phyloP scores from a whole-genome alignment of 352 stramenopile genomes.

The Phytopythium kandeliae region DNA sequence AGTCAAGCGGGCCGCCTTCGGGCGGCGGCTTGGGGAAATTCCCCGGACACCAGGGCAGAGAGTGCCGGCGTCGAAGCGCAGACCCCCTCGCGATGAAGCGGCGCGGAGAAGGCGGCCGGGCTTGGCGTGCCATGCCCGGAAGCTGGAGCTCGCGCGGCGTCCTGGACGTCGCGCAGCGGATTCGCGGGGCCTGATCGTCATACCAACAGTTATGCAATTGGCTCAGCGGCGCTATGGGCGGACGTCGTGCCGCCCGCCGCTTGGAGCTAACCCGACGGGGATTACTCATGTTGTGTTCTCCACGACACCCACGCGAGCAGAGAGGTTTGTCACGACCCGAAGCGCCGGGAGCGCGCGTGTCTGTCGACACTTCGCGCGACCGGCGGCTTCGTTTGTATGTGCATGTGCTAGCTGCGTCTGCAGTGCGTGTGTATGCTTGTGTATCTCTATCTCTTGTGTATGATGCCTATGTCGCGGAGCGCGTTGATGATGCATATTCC shows the following conservation, averaged over 20 bases:
- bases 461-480: constrained; percentile 15
- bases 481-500: constrained; percentile 73
- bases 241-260: constrained; percentile 57
- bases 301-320: constrained; percentile 59
- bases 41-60: constrained; percentile 86
- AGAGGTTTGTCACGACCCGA: constrained; percentile 13
- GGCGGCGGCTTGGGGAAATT: constrained; percentile 85
- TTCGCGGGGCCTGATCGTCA: constrained; percentile 82
- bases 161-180: constrained; percentile 31
- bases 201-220: constrained; percentile 93
- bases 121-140: constrained; percentile 6
- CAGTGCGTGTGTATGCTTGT: constrained; percentile 8
- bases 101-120: constrained; percentile 35
- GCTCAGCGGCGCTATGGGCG: constrained; percentile 47
- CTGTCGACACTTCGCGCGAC: constrained; percentile 26
- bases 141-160: constrained; percentile 13
- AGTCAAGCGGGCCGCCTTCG: constrained; percentile 66
- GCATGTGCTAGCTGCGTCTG: too few relatives aligned
- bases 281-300: constrained; percentile 92
- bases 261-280: constrained; percentile 88
- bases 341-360: constrained; percentile 13
- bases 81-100: constrained; percentile 70
- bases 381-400: neutral
- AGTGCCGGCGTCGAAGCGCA: constrained; percentile 80
- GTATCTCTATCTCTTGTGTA: neutral